Base-by-base conservation (phyloP, 83 land plant genomes). In the Diphasiastrum complanatum region DNA sequence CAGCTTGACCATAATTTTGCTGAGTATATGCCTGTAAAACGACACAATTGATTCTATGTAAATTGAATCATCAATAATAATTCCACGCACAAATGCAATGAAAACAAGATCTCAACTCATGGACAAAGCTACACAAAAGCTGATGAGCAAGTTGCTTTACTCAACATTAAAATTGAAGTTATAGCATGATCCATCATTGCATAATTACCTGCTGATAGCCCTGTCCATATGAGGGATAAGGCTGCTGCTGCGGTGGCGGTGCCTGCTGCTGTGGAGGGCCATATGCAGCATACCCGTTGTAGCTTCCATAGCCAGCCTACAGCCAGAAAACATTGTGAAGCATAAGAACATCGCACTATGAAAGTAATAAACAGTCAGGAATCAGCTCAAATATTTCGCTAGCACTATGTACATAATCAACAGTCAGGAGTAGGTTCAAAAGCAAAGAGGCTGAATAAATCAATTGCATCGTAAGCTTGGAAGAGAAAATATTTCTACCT, bases 1-100 rank as follows among this genome's bases (percentile, higher is more conserved):
- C 31, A 41, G 69, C 38, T 5, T 74, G 80, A 8, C 71, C 72
- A 55, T 81, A 81, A 23, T 33, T 61, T 71, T 77, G 85, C 36
- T 66, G 78, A 5, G 81, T 61, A 36, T 51, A 51, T 16, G 84
- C 69, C 69, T 72, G 74, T 64, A 1, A 36, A 52, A 63, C 55
- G 25, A 20, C 20, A 37, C 18, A n/a, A 51, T 18, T 19, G 32
- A 10, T 16, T 14, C 20, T 45, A 16, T 27, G 26, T n/a, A 51
- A 65, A 1, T 26, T 30, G 16, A 1, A 53, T 18, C 8, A 5
- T 43, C 32, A 5, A 14, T 19, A 12, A 22, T 2, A 20, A 1
- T 2, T 18, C 11, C 25, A 22, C 2, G 14, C 2, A 23, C 18
- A 49, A 2, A 12, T 18, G 35, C 37, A 19, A 50, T 20, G 12